Evolutionary conservation across 2,329 filamentous ascomycete genomes (phyloP).

Genomic region (Paracamarosporium sp.): DNA sequence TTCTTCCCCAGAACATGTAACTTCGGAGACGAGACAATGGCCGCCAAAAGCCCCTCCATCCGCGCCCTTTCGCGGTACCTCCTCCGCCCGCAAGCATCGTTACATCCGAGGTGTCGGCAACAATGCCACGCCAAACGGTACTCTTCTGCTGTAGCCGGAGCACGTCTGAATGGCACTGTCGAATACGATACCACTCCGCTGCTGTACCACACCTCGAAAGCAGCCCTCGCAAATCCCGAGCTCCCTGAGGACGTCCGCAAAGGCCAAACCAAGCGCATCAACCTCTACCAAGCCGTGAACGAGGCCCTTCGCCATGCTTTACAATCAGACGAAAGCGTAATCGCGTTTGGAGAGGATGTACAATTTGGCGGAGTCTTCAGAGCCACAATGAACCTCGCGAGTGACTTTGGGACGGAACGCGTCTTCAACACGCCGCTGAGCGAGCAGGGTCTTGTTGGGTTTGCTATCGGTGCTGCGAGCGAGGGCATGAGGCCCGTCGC

Average conservation of each 20-base stretch:
- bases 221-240: constrained; percentile 74
- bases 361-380: constrained; percentile 97
- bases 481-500: constrained; percentile 93
- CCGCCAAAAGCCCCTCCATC: constrained; percentile 35
- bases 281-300: constrained; percentile 94
- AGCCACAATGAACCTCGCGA: constrained; percentile 88
- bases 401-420: constrained; percentile 83
- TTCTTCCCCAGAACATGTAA: constrained; percentile 5
- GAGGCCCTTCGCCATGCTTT: constrained; percentile 84
- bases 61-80: constrained; percentile 39
- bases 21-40: constrained; percentile 24
- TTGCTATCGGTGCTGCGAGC: constrained; percentile 87
- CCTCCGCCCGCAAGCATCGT: constrained; percentile 33
- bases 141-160: constrained; percentile 56
- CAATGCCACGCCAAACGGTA: constrained; percentile 45
- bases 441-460: constrained; percentile 94
- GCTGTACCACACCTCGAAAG: constrained; percentile 78
- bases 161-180: constrained; percentile 80
- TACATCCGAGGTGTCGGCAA: constrained; percentile 30
- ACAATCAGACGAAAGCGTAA: constrained; percentile 80
- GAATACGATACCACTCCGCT: constrained; percentile 86
- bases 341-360: constrained; percentile 96
- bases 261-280: constrained; percentile 81
- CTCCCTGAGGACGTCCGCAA: constrained; percentile 70
- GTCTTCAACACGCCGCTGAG: constrained; percentile 97